Percentiles rank a stretch among this genome's conserved stretches.
These are phyloP conservation scores for Saturnispora kantuleensis DNA, from an alignment of 805 yeast genomes.

Conservation along the genomic window DNA sequence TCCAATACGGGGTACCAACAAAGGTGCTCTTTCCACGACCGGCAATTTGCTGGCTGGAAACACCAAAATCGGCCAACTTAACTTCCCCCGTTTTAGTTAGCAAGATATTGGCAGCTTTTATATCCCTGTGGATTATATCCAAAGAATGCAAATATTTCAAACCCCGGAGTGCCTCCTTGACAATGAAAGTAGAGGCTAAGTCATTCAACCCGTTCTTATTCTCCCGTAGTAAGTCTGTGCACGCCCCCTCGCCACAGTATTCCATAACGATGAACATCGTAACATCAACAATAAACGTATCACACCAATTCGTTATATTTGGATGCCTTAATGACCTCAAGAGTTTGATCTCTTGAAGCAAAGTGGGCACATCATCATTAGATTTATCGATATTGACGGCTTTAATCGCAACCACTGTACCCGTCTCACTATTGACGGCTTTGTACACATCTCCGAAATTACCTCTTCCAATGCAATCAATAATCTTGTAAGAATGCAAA, in stretches of 20 bases:
- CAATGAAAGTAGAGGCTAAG: constrained; percentile 48
- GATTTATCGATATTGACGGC: constrained; percentile 72
- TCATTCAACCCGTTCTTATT: constrained; percentile 45
- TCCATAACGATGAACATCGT: constrained; percentile 90
- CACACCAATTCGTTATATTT: constrained; percentile 55
- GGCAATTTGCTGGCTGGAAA: constrained; percentile 65
- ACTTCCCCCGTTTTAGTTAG: constrained; percentile 64
- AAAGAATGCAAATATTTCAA: constrained; percentile 60
- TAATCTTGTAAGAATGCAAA: constrained; percentile 20
- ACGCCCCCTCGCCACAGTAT: constrained; percentile 91
- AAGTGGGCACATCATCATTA: constrained; percentile 60
- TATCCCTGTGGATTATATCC: constrained; percentile 84
- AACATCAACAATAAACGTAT: constrained; percentile 54
- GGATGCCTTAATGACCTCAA: constrained; percentile 57
- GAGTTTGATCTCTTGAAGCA: constrained; percentile 71
- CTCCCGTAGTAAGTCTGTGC: constrained; percentile 59
- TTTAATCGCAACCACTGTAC: constrained; percentile 68
- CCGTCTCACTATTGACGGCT: constrained; percentile 32
- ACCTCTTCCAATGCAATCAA: constrained; percentile 68
- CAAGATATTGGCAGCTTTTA: constrained; percentile 86
- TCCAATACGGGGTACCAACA: constrained; percentile 56
- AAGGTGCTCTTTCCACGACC: constrained; percentile 42
- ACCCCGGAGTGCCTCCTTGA: constrained; percentile 58
- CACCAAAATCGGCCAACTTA: constrained; percentile 94
- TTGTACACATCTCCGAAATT: constrained; percentile 81